A percentile compares a stretch with the other conserved stretches of the same genome.
Conservation (phyloP, 2,329 filamentous ascomycete genomes). For the Cercospora beticola region DNA sequence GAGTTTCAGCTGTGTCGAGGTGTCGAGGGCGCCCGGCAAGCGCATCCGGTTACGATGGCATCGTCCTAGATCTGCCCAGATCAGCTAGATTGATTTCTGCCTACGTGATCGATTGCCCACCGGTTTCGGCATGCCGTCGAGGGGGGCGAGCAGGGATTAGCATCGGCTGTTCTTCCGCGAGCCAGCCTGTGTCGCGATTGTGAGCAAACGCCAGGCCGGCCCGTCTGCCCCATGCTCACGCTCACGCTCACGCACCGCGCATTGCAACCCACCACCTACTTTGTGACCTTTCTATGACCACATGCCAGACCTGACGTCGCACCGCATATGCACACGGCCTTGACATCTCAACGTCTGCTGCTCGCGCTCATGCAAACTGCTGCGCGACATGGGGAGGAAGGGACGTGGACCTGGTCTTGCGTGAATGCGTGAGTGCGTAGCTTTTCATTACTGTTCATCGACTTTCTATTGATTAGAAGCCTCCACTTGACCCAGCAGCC, state of each 20-base stretch:
- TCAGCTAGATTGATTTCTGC: not conserved
- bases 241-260: not conserved
- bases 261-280: not conserved
- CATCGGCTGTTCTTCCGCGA: conserved; percentile 5
- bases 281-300: not conserved
- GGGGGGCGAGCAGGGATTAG: not conserved
- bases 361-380: not conserved
- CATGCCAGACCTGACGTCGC: conserved; percentile 7
- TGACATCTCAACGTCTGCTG: conserved; percentile 15
- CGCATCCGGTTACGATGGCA: not conserved
- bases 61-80: conserved; percentile 5
- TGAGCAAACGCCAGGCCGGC: not conserved
- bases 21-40: conserved; percentile 6
- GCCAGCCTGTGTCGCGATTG: not conserved
- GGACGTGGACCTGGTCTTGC: not conserved
- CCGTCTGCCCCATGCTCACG: conserved; percentile 1
- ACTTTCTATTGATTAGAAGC: conserved; percentile 13
- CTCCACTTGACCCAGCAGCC: conserved; percentile 57
- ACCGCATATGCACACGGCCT: conserved; percentile 5
- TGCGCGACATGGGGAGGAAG: not conserved
- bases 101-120: conserved; percentile 4
- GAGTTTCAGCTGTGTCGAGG: not conserved
- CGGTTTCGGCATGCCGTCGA: not conserved
- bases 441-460: not conserved
- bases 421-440: not conserved